Conservation (phyloP, 202 grass and related monocot genomes). For the Alloteropsis angusta region DNA sequence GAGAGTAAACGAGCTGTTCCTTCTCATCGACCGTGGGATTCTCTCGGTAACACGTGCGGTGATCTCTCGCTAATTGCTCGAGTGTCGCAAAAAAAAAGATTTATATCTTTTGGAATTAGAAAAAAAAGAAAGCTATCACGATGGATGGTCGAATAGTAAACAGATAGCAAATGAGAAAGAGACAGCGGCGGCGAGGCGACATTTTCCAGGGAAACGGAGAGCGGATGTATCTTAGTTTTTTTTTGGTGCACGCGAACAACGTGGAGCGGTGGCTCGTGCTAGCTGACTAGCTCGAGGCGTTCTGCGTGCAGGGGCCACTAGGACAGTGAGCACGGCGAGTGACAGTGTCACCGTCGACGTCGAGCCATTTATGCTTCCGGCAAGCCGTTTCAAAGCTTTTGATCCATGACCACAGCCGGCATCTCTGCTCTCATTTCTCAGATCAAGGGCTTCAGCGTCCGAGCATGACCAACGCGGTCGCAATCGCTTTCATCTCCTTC, state of each 20-base stretch:
- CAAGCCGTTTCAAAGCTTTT: slow-evolving; percentile 3
- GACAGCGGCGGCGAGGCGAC: neutral
- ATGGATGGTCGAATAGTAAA: neutral
- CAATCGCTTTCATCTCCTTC: neutral
- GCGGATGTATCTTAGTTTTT: neutral
- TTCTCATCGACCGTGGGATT: neutral
- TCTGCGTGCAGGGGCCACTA: neutral
- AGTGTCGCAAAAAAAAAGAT: neutral
- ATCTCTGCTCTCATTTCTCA: neutral
- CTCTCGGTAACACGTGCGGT: no score
- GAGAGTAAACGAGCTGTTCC: neutral
- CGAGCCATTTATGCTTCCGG: neutral
- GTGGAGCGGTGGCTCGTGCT: neutral
- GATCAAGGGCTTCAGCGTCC: neutral
- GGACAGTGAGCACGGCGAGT: neutral
- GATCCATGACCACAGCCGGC: neutral
- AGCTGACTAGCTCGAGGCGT: neutral
- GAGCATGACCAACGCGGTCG: neutral
- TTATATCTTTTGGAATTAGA: neutral
- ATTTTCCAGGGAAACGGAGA: neutral
- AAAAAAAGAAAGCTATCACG: neutral
- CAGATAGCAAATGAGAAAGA: neutral
- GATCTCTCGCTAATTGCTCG: neutral
- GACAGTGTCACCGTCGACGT: neutral
- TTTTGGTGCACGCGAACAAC: neutral